Evolutionary conservation across 495 filamentous ascomycete species (phyloP).

Genomic region (Annulohypoxylon maeteangense): DNA sequence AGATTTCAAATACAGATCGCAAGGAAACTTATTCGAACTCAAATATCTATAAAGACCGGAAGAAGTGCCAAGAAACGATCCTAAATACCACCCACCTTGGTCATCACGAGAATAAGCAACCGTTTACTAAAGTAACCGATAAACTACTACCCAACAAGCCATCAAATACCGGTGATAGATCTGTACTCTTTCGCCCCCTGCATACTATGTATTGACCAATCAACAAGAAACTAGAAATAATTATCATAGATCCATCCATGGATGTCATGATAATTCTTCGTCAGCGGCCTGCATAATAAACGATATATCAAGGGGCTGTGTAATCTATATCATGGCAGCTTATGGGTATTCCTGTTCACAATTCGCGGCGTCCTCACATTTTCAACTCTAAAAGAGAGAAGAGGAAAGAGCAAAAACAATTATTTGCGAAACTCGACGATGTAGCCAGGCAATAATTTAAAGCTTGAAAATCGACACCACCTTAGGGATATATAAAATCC

Average conservation of each 20-base stretch:
- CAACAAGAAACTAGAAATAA: neutral
- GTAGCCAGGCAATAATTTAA: neutral
- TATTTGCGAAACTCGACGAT: neutral
- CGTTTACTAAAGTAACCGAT: neutral
- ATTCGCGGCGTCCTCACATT: neutral
- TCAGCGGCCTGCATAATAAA: neutral
- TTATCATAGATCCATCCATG: too few species aligned
- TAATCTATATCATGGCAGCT: neutral
- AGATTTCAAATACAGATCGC: neutral
- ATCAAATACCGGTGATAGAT: neutral
- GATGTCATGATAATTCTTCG: neutral
- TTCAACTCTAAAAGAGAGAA: too few species aligned
- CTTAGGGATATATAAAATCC: neutral
- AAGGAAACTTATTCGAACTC: too few species aligned
- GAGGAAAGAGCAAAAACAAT: neutral
- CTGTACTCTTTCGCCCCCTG: neutral
- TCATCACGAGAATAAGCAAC: neutral
- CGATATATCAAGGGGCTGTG: neutral
- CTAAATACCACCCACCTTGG: too few species aligned
- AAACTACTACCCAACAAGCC: neutral
- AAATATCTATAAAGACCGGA: too few species aligned
- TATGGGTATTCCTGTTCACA: neutral
- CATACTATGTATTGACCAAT: neutral
- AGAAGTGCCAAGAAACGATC: too few species aligned
- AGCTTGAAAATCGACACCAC: neutral